Evolutionary conservation across 2,329 filamentous ascomycete genomes (phyloP), one percentile per base, ranked within the genome.

Genomic region (Alternaria dauci): DNA sequence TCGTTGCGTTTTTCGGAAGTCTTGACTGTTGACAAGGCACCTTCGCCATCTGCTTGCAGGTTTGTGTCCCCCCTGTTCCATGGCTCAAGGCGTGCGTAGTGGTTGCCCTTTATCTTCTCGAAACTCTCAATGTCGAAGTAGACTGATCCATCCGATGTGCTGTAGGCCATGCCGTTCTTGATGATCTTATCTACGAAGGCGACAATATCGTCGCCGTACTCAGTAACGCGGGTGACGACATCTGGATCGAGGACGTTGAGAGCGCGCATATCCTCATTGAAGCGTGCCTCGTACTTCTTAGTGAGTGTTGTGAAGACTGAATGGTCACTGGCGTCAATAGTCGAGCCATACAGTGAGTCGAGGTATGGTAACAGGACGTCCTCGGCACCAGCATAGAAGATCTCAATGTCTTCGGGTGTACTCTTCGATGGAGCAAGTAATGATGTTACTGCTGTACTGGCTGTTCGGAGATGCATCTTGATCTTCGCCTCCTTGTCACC

Each of bases 71-170:
- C 93, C 56, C 90, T 86, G 77, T 91, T 95, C 82, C 93, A 93
- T 0, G 94, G 94, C 58, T 94, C 89, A 26, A 98, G 82, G 6
- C 93, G 86, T 4, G 94, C 92, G 75, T 98, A 98, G 2, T 88
- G 87, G 76, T 97, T 93, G 0, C 94, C 93, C 9, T 70, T 66
- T 0, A 88, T 88, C 68, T 88, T 88, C 76, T 97, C 93, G 72
- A 97, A 98, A 0, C 91, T 88, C 5, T 85, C 83, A 66, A 96
- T 97, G 71, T 97, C 94, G 65, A 97, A 98, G 79, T 97, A 97
- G 0, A 98, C 93, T 0, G 92, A 96, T 0, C 93, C 94, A 69
- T 95, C 91, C 0, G 82, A 78, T 0, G 86, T 87, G 34, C 80
- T 82, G 73, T 98, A 98, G 2, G 90, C 94, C 69, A 94, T 97